A percentile compares a stretch with the other conserved stretches of the same genome.
Conservation (phyloP, 2,329 filamentous ascomycete species). For the Epichloe aotearoae region DNA sequence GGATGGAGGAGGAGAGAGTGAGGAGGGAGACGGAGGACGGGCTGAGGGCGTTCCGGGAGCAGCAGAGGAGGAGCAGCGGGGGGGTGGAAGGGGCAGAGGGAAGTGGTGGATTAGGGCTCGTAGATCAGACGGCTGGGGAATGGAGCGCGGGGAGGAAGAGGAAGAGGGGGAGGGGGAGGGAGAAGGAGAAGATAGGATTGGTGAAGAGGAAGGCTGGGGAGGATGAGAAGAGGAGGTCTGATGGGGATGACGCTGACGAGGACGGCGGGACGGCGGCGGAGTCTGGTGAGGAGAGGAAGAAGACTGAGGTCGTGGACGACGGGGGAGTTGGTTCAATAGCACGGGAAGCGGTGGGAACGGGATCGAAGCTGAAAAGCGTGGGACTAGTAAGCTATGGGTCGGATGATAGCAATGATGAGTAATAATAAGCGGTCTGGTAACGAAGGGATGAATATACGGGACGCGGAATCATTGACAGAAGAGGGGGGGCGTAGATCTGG, state of each 20-base stretch:
- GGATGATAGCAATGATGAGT: conserved; percentile 32
- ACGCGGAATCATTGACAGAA: background rate
- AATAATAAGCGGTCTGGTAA: background rate
- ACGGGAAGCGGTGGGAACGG: background rate
- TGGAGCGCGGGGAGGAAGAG: conserved; percentile 14
- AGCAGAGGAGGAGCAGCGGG: conserved; percentile 27
- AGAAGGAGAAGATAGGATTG: conserved; percentile 4
- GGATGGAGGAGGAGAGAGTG: conserved; percentile 40
- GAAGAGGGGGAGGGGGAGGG: conserved; percentile 12
- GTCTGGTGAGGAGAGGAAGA: conserved; percentile 5
- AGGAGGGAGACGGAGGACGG: conserved; percentile 43
- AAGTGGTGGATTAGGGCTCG: conserved; percentile 20
- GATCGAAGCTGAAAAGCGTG: conserved; percentile 14
- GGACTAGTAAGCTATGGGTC: conserved; percentile 44
- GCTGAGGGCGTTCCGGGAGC: conserved; percentile 40
- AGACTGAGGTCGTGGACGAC: conserved; percentile 4
- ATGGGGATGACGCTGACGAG: background rate
- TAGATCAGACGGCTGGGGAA: conserved; percentile 1
- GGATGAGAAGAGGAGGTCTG: conserved; percentile 1
- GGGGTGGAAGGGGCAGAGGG: conserved; percentile 21
- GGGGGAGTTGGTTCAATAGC: background rate
- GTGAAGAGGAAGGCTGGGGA: conserved; percentile 4
- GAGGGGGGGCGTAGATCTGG: background rate
- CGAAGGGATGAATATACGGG: too few species aligned
- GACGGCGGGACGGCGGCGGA: too few species aligned